Percentiles rank a stretch among this genome's conserved stretches.
Evolutionary conservation across 78 protist genomes (phyloP).

Genomic region (Dictyostelium discoideum): DNA sequence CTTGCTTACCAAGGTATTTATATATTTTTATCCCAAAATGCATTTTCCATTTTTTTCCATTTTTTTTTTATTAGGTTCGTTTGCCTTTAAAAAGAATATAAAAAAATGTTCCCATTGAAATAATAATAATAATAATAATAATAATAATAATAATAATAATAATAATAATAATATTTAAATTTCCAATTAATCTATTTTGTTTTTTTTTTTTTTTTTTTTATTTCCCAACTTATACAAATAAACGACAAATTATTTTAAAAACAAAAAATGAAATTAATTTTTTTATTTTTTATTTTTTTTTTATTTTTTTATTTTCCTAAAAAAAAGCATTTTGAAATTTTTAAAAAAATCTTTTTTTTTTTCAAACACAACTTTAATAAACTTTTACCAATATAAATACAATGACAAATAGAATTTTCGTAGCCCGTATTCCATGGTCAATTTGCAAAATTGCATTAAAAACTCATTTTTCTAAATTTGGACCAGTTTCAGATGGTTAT

Average conservation of each 20-base stretch:
- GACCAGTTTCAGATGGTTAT: conserved; percentile 69
- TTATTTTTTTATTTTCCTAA: neutral
- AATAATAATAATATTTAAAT: too few relatives aligned
- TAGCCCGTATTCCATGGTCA: conserved; percentile 82
- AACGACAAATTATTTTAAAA: neutral
- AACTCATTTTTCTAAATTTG: conserved; percentile 65
- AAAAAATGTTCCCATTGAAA: too few relatives aligned
- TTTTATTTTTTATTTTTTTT: conserved; percentile 1
- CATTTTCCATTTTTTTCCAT: too few relatives aligned
- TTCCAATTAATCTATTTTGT: neutral
- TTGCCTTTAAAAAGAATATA: too few relatives aligned
- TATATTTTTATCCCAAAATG: too few relatives aligned
- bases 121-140: too few relatives aligned
- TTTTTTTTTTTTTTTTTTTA: neutral
- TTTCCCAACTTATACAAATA: neutral
- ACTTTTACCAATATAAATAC: neutral
- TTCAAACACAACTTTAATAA: neutral
- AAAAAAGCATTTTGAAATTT: too few relatives aligned
- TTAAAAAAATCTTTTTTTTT: neutral
- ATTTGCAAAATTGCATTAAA: conserved; percentile 70
- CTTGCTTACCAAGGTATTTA: too few relatives aligned
- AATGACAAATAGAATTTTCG: conserved; percentile 67
- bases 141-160: too few relatives aligned
- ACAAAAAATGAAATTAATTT: too few relatives aligned
- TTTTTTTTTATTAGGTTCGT: too few relatives aligned